phyloP scores from a whole-genome alignment of 345 rosid species.

The Eutrema yunnanense region DNA sequence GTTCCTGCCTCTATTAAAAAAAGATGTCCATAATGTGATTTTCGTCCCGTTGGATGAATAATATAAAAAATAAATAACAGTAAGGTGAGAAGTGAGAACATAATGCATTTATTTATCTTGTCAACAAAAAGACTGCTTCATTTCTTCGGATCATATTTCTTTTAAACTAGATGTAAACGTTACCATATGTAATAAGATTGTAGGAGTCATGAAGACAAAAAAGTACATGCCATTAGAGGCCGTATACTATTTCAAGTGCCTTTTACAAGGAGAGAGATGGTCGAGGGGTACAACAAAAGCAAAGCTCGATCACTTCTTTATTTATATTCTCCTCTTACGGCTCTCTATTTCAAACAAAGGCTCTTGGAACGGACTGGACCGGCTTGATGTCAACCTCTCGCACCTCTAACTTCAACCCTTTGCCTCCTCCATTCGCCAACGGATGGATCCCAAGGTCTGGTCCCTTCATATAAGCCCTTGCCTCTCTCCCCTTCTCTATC shows the following conservation, averaged over 20 bases:
- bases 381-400: slow-evolving; percentile 61
- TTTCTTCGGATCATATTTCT: background rate
- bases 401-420: slow-evolving; percentile 40
- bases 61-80: no score
- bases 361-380: slow-evolving; percentile 41
- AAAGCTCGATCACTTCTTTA: slow-evolving; percentile 11
- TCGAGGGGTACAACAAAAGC: background rate
- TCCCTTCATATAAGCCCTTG: slow-evolving; percentile 55
- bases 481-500: slow-evolving; percentile 45
- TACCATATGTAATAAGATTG: background rate
- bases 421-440: slow-evolving; percentile 58
- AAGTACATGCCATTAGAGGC: background rate
- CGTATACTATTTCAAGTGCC: background rate
- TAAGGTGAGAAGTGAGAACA: no score
- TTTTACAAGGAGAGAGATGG: slow-evolving; percentile 15
- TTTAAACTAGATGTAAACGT: background rate
- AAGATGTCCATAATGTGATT: no score
- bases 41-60: no score
- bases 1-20: no score
- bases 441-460: slow-evolving; percentile 65
- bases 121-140: background rate
- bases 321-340: background rate
- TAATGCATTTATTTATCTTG: no score
- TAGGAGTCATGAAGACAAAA: background rate
- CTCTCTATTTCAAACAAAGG: slow-evolving; percentile 41